A percentile compares a stretch with the other conserved stretches of the same genome.
These are phyloP conservation scores for Aspergillus sp. DNA, from an alignment of 2,329 filamentous ascomycete species.

Conservation along the genomic window DNA sequence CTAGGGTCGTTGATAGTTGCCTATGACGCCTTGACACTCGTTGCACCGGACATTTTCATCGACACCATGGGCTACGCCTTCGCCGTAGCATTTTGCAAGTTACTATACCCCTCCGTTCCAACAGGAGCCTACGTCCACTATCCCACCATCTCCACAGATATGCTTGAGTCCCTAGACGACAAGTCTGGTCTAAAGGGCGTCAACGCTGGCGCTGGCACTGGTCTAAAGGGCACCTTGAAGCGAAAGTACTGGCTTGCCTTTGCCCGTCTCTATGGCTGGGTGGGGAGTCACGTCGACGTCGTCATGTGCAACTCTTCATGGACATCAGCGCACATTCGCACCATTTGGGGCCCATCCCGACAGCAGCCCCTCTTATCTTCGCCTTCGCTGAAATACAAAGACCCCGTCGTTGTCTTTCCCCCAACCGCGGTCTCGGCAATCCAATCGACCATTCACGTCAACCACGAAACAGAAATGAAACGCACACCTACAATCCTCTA, in stretches of 20 bases:
- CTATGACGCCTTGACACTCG: constrained; percentile 88
- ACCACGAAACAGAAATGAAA: constrained; percentile 67
- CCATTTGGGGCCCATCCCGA: constrained; percentile 70
- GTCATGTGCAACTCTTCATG: constrained; percentile 98
- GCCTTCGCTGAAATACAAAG: constrained; percentile 44
- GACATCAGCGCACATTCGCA: constrained; percentile 83
- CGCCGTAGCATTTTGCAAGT: constrained; percentile 77
- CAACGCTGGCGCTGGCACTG: constrained; percentile 80
- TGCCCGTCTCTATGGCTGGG: constrained; percentile 77
- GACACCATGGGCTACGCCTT: constrained; percentile 99
- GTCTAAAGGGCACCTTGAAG: constrained; percentile 72
- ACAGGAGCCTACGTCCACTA: constrained; percentile 97
- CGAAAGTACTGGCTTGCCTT: constrained; percentile 85
- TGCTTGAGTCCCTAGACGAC: constrained; percentile 82
- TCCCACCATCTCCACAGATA: constrained; percentile 96
- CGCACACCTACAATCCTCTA: constrained; percentile 80
- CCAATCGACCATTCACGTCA: constrained; percentile 73
- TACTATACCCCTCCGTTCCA: constrained; percentile 78
- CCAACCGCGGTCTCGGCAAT: constrained; percentile 90
- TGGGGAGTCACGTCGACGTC: constrained; percentile 82
- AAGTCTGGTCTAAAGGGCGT: constrained; percentile 68
- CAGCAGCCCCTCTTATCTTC: constrained; percentile 14
- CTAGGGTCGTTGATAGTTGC: constrained; percentile 84
- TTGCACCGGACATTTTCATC: constrained; percentile 91
- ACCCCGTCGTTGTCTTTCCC: constrained; percentile 77